Conservation (phyloP, 345 rosid species). For the Syzygium oleosum region DNA sequence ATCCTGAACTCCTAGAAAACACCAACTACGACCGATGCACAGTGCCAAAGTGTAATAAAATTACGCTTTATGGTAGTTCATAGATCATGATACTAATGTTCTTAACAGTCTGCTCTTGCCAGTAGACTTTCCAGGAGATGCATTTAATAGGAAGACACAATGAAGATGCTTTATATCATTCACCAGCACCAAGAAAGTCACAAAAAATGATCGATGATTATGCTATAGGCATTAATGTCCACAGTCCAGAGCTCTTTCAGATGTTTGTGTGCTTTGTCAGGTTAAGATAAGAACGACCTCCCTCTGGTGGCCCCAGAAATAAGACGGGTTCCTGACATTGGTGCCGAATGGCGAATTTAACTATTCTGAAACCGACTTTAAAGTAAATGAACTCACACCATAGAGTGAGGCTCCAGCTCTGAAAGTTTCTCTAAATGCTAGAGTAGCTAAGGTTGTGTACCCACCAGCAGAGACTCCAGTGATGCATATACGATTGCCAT, state of each 20-base stretch:
- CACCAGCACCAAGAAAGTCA: not conserved
- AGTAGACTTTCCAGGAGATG: not conserved
- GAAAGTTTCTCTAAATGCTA: constrained; percentile 77
- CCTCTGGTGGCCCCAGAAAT: not conserved
- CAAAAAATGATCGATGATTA: not conserved
- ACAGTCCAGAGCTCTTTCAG: not conserved
- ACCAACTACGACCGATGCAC: not conserved
- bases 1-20: not conserved
- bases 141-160: not conserved
- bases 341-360: not conserved
- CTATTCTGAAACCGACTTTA: not conserved
- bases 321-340: not conserved
- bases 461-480: constrained; percentile 98
- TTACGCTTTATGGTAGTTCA: not conserved
- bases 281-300: not conserved
- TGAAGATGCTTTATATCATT: not conserved
- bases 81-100: not conserved
- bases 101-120: not conserved
- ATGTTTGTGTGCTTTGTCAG: not conserved
- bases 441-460: constrained; percentile 83
- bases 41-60: not conserved
- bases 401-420: constrained; percentile 88
- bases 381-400: constrained; percentile 50
- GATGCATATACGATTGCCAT: constrained; percentile 66
- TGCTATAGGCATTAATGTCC: not conserved